Evolutionary conservation across 139 green algal genomes (phyloP), one percentile per base, ranked within the genome.

Genomic region (Micromonas commoda): DNA sequence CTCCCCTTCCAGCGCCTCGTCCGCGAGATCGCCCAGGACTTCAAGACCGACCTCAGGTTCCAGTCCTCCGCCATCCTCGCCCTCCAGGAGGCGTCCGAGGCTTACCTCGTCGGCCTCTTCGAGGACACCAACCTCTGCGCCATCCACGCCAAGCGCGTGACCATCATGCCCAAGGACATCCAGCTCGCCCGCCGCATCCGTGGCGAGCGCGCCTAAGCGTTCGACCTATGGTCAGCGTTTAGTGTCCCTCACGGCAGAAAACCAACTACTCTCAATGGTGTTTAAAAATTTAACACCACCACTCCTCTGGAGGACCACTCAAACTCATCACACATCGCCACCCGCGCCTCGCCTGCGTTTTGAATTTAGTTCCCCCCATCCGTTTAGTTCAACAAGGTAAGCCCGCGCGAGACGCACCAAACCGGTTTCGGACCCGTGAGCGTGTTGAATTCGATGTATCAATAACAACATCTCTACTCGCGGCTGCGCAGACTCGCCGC

Each of bases 71-170:
- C 94, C 26, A 92, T 98, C 38, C 87, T 97, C 71, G 94, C 90
- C 28, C 90, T 98, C 66, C 94, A 98, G 88, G 94, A 97, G 88
- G 94, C 94, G 35, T 90, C 93, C 71, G 94, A 98, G 90, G 94
- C 93, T 51, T 98, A 97, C 89, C 88, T 98, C n/a, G 94, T 98
- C 37, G 94, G 94, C 77, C 87, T 98, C 80, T 98, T 98, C 66
- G 94, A 98, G 89, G 94, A 98, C 89, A 97, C 93, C 82, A 97
- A 98, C 88, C 83, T 97, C 83, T 93, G 87, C 71, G 93, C 93
- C 80, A 96, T 97, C 83, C 93, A 98, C 82, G 93, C 93, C 86
- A 97, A 97, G 90, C 89, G 93, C 70, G 93, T 97, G 31, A 97
- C 93, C 65, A 96, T 97, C 85, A 93, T 96, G 90, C 92, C 92